phyloP scores from a whole-genome alignment of 2,329 filamentous ascomycete species.

The Onygenales sp. region DNA sequence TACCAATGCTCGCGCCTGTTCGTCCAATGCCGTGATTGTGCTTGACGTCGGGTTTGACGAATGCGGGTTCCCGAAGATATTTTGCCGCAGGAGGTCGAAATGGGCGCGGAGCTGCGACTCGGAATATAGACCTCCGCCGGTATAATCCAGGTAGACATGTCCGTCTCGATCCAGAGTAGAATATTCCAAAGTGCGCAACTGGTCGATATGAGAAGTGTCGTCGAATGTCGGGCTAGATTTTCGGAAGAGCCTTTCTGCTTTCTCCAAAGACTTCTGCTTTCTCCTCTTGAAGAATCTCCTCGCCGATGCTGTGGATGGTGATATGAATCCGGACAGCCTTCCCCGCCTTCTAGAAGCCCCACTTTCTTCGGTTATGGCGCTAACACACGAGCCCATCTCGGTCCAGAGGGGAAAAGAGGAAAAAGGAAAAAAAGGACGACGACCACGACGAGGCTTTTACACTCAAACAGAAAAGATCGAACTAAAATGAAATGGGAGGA shows the following conservation, averaged over 20 bases:
- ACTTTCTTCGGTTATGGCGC: background rate
- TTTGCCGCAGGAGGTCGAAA: constrained; percentile 19
- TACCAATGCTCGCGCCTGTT: constrained; percentile 45
- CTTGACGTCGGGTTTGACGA: constrained; percentile 53
- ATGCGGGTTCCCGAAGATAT: constrained; percentile 60
- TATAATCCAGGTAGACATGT: constrained; percentile 9
- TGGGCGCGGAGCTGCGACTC: constrained; percentile 8
- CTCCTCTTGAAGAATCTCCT: background rate
- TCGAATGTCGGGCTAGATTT: constrained; percentile 4
- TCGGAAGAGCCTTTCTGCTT: constrained; percentile 6
- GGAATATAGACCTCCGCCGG: constrained; percentile 7
- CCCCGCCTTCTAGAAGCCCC: background rate
- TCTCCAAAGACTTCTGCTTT: constrained; percentile 1
- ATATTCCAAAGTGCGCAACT: constrained; percentile 6
- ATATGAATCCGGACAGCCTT: background rate
- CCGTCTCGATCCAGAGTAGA: constrained; percentile 5
- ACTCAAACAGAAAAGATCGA: too few relatives aligned
- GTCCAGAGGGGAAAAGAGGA: background rate
- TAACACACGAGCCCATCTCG: background rate
- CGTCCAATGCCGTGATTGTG: constrained; percentile 48
- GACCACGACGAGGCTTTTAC: too few relatives aligned
- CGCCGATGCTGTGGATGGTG: background rate
- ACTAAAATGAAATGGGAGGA: too few relatives aligned
- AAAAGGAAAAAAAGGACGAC: background rate
- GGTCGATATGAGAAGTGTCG: constrained; percentile 4